Evolutionary conservation across 208 protist genomes (phyloP), one percentile per base, ranked within the genome.

Genomic region (Novymonas esmeraldas): DNA sequence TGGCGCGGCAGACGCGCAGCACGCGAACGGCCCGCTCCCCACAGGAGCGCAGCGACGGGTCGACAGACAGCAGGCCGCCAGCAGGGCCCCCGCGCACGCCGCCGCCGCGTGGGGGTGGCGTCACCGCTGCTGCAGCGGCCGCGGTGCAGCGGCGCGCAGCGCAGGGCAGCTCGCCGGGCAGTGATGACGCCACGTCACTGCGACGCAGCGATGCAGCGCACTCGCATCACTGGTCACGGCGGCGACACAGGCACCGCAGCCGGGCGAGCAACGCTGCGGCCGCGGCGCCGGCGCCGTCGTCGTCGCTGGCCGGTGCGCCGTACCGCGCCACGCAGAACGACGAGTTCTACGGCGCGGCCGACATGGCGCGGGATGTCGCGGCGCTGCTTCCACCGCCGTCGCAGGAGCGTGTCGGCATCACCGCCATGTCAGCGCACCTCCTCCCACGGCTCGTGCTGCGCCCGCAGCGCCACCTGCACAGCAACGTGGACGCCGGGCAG

Each of bases 261-360:
- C 6, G 3, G 10, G 26, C 39, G 20, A 31, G 11, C 39, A 24
- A 24, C 56, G 16, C 38, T 18, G 56, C 18, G 20, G 34, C 18
- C 1, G 5, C 28, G 38, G 22, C 45, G 3, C 22, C 22, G 2
- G 20, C 41, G 28, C 33, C 46, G 22, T 18, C 22, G 57, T 38
- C 33, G 6, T 9, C 50, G 0, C 36, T 73, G 10, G 50, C 67
- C 4, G 59, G 54, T 24, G 67, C 58, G 4, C 49, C 59, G 36
- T 73, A 67, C 33, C 38, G 59, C 14, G 39, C 57, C 0, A 55
- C 59, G 6, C 67, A 69, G 46, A 75, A 64, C 45, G 69, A 75
- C 18, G 60, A 75, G 38, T 75, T 44, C 50, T 75, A 75, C 54
- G 57, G 36, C 29, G 61, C 44, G 0, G 60, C 46, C 3, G 46